Conservation (phyloP, 441 rosid species). For the Erodium texanum region DNA sequence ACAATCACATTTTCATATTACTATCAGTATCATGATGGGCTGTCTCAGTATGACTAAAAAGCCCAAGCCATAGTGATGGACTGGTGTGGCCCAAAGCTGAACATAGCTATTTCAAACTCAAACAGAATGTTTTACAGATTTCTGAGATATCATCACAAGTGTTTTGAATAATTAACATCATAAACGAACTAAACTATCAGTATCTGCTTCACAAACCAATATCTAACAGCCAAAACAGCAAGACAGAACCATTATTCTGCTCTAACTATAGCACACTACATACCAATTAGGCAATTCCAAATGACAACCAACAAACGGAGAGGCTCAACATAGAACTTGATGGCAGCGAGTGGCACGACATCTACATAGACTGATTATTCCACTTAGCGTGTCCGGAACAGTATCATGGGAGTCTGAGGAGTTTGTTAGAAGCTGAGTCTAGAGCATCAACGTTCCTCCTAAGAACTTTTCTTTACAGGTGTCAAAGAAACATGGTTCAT, state of each 20-base stretch:
- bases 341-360: not conserved
- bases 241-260: not conserved
- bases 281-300: too few relatives aligned
- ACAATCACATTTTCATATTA: too few relatives aligned
- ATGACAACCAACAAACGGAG: too few relatives aligned
- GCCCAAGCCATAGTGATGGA: too few relatives aligned
- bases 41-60: too few relatives aligned
- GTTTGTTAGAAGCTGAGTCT: constrained; percentile 61
- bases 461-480: constrained; percentile 46
- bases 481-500: constrained; percentile 22
- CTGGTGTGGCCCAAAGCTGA: too few relatives aligned
- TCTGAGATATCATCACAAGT: not conserved
- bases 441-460: constrained; percentile 70
- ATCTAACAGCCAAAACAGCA: not conserved
- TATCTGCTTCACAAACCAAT: not conserved
- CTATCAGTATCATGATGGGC: too few relatives aligned
- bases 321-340: too few relatives aligned
- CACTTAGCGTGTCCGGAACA: not conserved
- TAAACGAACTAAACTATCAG: not conserved
- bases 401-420: constrained; percentile 36
- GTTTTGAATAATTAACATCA: not conserved
- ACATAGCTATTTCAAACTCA: too few relatives aligned
- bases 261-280: too few relatives aligned
- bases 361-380: not conserved
- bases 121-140: too few relatives aligned